Evolutionary conservation across 257 asterid genomes (phyloP).

Genomic region (Thymus quinquecostatus): DNA sequence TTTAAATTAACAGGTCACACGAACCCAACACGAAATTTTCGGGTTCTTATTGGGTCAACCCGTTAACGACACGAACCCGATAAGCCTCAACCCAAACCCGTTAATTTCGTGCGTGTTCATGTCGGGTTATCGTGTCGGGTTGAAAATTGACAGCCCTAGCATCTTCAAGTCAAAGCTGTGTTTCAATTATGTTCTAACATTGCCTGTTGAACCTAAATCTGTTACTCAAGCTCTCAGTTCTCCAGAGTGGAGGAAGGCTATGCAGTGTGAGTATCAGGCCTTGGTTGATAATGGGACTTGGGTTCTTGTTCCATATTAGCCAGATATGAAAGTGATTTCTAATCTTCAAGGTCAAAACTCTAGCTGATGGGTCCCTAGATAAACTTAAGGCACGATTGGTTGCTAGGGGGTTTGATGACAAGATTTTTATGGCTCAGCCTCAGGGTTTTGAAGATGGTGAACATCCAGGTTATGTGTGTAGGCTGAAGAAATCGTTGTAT

Average conservation of each 20-base stretch:
- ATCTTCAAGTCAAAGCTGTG: too few species aligned
- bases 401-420: neutral
- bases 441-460: neutral
- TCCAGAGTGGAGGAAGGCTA: neutral
- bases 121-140: too few species aligned
- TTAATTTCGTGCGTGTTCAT: too few species aligned
- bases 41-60: too few species aligned
- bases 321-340: neutral
- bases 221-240: too few species aligned
- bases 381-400: neutral
- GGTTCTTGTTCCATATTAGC: neutral
- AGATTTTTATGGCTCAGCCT: neutral
- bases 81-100: too few species aligned
- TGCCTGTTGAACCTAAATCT: too few species aligned
- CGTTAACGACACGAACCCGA: too few species aligned
- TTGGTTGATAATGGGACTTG: neutral
- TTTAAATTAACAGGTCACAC: too few species aligned
- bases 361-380: neutral
- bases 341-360: neutral
- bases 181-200: too few species aligned
- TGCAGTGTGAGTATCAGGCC: neutral
- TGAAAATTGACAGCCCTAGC: too few species aligned
- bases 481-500: neutral
- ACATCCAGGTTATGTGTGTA: neutral
- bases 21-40: too few species aligned